Evolutionary conservation across 306 rosid genomes (phyloP), one percentile per base, ranked within the genome.

Genomic region (Spatholobus suberectus): DNA sequence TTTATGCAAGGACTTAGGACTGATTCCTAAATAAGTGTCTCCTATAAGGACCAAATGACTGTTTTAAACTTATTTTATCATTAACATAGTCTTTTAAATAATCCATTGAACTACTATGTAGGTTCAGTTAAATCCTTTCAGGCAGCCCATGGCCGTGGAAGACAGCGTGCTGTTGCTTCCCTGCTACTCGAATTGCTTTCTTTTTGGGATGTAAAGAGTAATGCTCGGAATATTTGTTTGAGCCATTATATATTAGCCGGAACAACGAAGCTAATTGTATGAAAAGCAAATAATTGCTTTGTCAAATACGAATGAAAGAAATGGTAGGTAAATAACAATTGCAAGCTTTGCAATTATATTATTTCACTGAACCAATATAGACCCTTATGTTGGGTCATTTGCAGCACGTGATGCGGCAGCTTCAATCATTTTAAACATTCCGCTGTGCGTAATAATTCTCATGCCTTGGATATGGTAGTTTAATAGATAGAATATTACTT

Each of bases 71-170:
- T 13, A 12, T 17, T 71, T 66, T n/a, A n/a, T n/a, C 34, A 34
- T 68, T 55, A 18, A n/a, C 73, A 8, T 51, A 17, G 17, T 40
- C 10, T 58, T 24, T 20, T 70, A 20, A n/a, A 21, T 52, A 67
- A 73, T 52, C 15, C 46, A 14, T 61, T 68, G 67, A 21, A 52
- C 72, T 78, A 35, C 57, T 70, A 58, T 92, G 92, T 73, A 96
- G 99, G 91, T 93, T 73, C 99, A 93, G 69, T 66, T 96, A 75
- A 96, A 93, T 84, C 99, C 99, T 24, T 96, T 96, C 84, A 89
- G 99, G 83, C 96, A 96, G 83, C 97, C 98, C 23, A 74, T 89
- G 58, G 94, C 81, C 41, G 93, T 93, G 61, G 96, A 91, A 83
- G 91, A 90, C 81, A 86, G 91, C 1, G 92, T 86, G 55, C 83